These are phyloP conservation scores for Diplocarpon mali DNA, from an alignment of 2,329 filamentous ascomycete genomes.

Conservation along the genomic window DNA sequence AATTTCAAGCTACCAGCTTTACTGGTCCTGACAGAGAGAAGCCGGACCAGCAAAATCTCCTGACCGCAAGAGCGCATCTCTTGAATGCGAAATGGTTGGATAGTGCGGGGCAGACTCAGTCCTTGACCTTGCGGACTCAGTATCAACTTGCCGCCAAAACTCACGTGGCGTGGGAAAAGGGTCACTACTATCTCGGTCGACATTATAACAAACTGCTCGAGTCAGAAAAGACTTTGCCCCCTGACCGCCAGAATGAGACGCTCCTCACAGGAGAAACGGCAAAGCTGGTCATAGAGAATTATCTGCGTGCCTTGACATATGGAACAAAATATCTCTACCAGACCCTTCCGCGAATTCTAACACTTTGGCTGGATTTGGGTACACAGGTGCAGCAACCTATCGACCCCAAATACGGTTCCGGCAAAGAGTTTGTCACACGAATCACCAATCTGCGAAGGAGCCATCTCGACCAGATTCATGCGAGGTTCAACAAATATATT, in stretches of 20 bases:
- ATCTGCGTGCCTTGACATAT: constrained; percentile 72
- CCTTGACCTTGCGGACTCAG: constrained; percentile 63
- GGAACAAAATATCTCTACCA: constrained; percentile 96
- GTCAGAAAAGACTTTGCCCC: constrained; percentile 67
- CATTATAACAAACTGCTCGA: constrained; percentile 96
- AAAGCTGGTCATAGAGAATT: constrained; percentile 88
- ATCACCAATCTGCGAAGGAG: constrained; percentile 46
- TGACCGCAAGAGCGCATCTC: constrained; percentile 71
- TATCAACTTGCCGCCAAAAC: constrained; percentile 75
- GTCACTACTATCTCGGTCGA: constrained; percentile 90
- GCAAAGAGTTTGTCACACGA: constrained; percentile 41
- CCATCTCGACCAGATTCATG: constrained; percentile 59
- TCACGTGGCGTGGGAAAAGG: constrained; percentile 76
- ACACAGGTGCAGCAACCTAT: constrained; percentile 55
- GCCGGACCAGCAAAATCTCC: constrained; percentile 40
- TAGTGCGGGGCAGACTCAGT: constrained; percentile 84
- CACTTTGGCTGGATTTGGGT: constrained; percentile 88
- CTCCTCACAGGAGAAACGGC: constrained; percentile 74
- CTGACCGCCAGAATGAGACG: constrained; percentile 64
- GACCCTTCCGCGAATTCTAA: constrained; percentile 81
- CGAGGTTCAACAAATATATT: constrained; percentile 71
- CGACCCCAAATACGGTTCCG: constrained; percentile 33
- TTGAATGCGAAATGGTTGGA: constrained; percentile 96
- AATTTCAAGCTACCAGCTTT: constrained; percentile 13
- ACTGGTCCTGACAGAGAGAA: constrained; percentile 12